Percentiles rank a stretch among this genome's conserved stretches.
phyloP scores from a whole-genome alignment of 2,329 filamentous ascomycete genomes.

The Macrophomina tecta region DNA sequence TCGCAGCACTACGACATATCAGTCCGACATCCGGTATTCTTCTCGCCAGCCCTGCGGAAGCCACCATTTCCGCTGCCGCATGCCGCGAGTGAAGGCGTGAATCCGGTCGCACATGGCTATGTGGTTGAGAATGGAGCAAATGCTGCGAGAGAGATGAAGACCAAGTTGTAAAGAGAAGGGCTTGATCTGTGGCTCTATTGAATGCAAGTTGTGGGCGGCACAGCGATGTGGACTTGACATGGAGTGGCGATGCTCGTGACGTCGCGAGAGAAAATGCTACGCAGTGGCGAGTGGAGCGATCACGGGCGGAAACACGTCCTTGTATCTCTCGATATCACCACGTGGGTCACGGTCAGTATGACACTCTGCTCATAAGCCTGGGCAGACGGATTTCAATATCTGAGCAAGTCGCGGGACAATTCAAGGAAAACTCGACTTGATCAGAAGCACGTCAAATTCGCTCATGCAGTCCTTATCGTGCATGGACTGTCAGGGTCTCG shows the following conservation, averaged over 20 bases:
- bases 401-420: too few species aligned
- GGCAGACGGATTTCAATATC: too few species aligned
- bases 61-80: constrained; percentile 54
- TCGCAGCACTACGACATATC: constrained; percentile 59
- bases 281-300: constrained; percentile 6
- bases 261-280: neutral
- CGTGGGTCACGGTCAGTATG: neutral
- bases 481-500: too few species aligned
- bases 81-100: constrained; percentile 34
- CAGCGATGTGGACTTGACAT: too few species aligned
- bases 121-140: constrained; percentile 35
- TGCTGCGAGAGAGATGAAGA: neutral
- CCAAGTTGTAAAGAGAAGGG: constrained; percentile 18
- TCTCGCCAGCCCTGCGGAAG: constrained; percentile 67
- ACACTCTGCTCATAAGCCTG: too few species aligned
- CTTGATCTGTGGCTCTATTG: neutral
- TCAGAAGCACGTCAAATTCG: too few species aligned
- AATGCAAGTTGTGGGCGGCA: neutral
- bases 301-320: too few species aligned
- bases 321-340: too few species aligned
- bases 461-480: too few species aligned
- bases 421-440: too few species aligned
- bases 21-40: constrained; percentile 75
- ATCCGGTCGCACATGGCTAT: constrained; percentile 54
- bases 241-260: constrained; percentile 2